These are phyloP conservation scores for Hsuehochloa calcarea DNA, from an alignment of 176 grass and related monocot species.

Conservation along the genomic window DNA sequence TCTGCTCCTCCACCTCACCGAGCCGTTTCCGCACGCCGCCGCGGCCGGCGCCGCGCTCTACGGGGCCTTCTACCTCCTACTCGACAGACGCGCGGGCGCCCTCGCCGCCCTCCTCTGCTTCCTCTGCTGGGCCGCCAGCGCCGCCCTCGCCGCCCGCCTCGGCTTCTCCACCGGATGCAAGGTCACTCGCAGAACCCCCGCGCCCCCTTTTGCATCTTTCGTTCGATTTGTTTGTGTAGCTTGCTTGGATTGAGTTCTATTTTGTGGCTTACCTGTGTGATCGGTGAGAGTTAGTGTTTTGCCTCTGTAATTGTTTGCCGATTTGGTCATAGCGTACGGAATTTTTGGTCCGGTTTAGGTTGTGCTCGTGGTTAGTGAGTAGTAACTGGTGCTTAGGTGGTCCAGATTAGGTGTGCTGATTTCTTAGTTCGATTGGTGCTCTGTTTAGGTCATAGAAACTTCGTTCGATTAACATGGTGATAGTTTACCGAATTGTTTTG, in stretches of 20 bases:
- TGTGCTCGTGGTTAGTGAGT: background rate
- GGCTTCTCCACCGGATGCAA: conserved; percentile 62
- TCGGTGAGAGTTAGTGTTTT: background rate
- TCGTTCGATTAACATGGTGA: background rate
- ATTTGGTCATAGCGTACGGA: background rate
- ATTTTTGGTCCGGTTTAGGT: background rate
- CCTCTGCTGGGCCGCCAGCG: conserved; percentile 62
- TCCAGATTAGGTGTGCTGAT: background rate
- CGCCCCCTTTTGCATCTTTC: background rate
- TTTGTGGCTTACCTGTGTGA: background rate
- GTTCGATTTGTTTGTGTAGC: background rate
- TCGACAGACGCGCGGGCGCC: conserved; percentile 60
- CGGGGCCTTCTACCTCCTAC: conserved; percentile 56
- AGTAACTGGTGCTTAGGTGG: background rate
- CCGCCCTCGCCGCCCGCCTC: conserved; percentile 49
- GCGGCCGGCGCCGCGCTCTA: conserved; percentile 44
- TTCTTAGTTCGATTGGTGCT: background rate
- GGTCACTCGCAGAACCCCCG: conserved; percentile 3
- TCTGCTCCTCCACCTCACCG: conserved; percentile 69
- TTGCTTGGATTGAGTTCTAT: background rate
- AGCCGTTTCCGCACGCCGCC: conserved; percentile 29
- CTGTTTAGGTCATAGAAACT: background rate
- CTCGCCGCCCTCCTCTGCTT: conserved; percentile 55
- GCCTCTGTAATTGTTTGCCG: no score
- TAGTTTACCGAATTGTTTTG: background rate